A percentile compares a stretch with the other conserved stretches of the same genome.
Conservation (phyloP, 495 filamentous ascomycete genomes). For the Penicillium cosmopolitanum region DNA sequence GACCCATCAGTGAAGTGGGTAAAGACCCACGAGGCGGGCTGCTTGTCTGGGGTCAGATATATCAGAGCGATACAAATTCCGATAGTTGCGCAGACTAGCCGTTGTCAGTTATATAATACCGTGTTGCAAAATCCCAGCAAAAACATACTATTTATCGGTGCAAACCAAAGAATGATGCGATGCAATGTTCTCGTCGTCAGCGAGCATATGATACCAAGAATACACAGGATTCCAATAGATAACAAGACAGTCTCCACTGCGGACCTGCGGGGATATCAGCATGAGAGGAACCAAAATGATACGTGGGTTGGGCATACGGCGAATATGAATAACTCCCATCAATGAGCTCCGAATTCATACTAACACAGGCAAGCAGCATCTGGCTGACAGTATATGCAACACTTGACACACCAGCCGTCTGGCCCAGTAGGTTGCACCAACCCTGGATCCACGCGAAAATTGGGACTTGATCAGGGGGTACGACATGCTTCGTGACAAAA, state of each 20-base stretch:
- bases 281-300: constrained; percentile 5
- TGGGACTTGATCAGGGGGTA: constrained; percentile 58
- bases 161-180: constrained; percentile 69
- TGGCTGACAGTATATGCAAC: constrained; percentile 61
- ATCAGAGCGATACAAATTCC: constrained; percentile 65
- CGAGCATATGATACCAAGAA: constrained; percentile 67
- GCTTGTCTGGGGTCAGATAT: constrained; percentile 65
- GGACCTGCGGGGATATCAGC: constrained; percentile 43
- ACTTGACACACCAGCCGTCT: constrained; percentile 61
- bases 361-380: constrained; percentile 59
- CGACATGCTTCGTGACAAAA: constrained; percentile 65
- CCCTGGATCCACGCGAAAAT: constrained; percentile 65
- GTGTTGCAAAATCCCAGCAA: background rate
- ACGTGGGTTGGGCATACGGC: constrained; percentile 37
- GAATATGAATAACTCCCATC: constrained; percentile 49
- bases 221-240: constrained; percentile 58
- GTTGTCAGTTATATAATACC: constrained; percentile 8
- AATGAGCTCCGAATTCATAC: constrained; percentile 58
- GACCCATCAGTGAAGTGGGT: constrained; percentile 67
- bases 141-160: constrained; percentile 66
- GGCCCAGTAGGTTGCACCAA: constrained; percentile 65
- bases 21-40: constrained; percentile 68
- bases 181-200: constrained; percentile 67
- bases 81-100: constrained; percentile 56
- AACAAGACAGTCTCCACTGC: constrained; percentile 66